Evolutionary conservation across 441 rosid genomes (phyloP), one percentile per base, ranked within the genome.

Genomic region (Sinapis alba): DNA sequence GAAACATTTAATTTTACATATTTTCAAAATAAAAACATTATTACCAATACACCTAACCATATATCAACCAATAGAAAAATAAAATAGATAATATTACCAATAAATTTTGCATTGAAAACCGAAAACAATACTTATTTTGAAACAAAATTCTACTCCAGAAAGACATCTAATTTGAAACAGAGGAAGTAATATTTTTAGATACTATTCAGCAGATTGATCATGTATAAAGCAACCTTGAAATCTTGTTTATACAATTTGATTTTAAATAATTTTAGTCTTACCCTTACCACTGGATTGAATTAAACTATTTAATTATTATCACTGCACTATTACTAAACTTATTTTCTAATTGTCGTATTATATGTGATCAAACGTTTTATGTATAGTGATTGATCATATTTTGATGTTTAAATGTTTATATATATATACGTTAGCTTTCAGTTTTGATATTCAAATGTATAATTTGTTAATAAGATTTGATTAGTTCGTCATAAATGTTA

Each of bases 121-220:
- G n/a, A n/a, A n/a, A n/a, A n/a, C n/a, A n/a, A n/a, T n/a, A n/a
- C n/a, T n/a, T n/a, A n/a, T n/a, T n/a, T n/a, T n/a, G n/a, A n/a
- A n/a, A n/a, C n/a, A n/a, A n/a, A n/a, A n/a, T n/a, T n/a, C n/a
- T n/a, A n/a, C n/a, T n/a, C n/a, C n/a, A n/a, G n/a, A n/a, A n/a
- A n/a, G n/a, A n/a, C n/a, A n/a, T n/a, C n/a, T n/a, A n/a, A n/a
- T n/a, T n/a, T n/a, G n/a, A n/a, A n/a, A n/a, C n/a, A n/a, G n/a
- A n/a, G n/a, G n/a, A n/a, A n/a, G n/a, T n/a, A n/a, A 68, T 60
- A 53, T 4, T 19, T 74, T 1, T 61, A 11, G 9, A 36, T 4
- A 75, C 10, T 54, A 69, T 53, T 62, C 65, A 54, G 6, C 54
- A 75, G 59, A 41, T 62, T 62, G 65, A 32, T 59, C 72, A 57